Base-by-base conservation (phyloP, 208 protist species). In the Jaenimonas drosophilae region DNA sequence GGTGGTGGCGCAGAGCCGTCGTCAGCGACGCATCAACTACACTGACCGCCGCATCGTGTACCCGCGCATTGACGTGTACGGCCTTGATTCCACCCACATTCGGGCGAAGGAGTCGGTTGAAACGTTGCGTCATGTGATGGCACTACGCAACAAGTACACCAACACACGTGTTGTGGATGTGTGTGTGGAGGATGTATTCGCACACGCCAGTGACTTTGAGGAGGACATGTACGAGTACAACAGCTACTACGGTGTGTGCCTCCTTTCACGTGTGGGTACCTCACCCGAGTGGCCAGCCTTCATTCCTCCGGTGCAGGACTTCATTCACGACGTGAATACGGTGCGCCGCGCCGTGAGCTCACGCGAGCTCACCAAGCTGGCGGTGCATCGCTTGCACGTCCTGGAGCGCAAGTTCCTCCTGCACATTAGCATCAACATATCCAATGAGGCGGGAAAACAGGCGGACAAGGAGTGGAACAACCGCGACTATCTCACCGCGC, bases 361-460 rank as follows among this genome's bases (percentile, higher is more conserved):
- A 30, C 33, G 46, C 9, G 43, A 56, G 6, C 70, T 92, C 30
- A 94, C 89, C 23, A 77, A 84, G 14, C 83, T 97, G 17, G 70
- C 64, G 3, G 78, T 71, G 32, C 88, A 92, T 30, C 60, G 95
- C 19, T 82, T 98, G 0, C 66, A 79, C 29, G 36, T 96, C 5
- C 63, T 97, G 6, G 91, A 97, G 73, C 67, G 70, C 17, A 96
- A 95, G 68, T 97, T 95, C 54, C 58, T 90, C 32, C 59, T 98
- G 31, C 92, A 97, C 50, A 74, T 88, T 2, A 76, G 89, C 0
- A 78, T 97, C 45, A 97, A 97, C 60, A 68, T 94, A 29, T 72
- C 58, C 24, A 90, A 84, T 42, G 85, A 93, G 50, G 74, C 71
- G 11, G 85, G 85, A 12, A 50, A 49, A 52, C 56, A 51, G 46